Evolutionary conservation across 2,329 filamentous ascomycete genomes (phyloP).

Genomic region (Trichophyton benhamiae): DNA sequence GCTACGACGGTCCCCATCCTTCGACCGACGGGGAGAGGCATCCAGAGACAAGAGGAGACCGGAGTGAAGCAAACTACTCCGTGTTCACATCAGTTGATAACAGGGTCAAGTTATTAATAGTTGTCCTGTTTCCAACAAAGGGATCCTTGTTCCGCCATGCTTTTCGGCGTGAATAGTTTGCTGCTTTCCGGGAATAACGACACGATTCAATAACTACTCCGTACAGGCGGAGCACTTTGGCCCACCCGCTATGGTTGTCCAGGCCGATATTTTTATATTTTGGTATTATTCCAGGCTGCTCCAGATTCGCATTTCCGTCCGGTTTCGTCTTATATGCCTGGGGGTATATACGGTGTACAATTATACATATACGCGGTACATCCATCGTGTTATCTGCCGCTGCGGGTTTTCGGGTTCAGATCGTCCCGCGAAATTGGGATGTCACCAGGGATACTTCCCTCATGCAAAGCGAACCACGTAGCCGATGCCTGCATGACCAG

Average conservation of each 20-base stretch:
- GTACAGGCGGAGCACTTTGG: no score
- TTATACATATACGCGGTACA: neutral
- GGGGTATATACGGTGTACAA: no score
- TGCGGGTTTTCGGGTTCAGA: neutral
- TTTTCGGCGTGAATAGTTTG: neutral
- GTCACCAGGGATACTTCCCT: neutral
- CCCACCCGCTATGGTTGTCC: no score
- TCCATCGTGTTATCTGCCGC: neutral
- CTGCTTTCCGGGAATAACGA: neutral
- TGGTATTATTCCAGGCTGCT: no score
- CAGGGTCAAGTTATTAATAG: neutral
- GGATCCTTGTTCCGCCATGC: neutral
- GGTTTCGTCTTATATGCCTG: no score
- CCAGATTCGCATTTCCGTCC: no score
- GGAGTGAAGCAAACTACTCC: no score
- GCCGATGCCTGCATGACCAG: neutral
- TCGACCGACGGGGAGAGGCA: no score
- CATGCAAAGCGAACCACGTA: neutral
- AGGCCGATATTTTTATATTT: no score
- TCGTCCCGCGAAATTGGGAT: neutral
- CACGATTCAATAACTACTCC: no score
- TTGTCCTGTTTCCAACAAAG: neutral
- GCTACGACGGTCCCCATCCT: no score
- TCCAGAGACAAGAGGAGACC: no score
- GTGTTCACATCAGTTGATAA: neutral